These are phyloP conservation scores for Beauveria brongniartii DNA, from an alignment of 2,329 filamentous ascomycete genomes.

Conservation along the genomic window DNA sequence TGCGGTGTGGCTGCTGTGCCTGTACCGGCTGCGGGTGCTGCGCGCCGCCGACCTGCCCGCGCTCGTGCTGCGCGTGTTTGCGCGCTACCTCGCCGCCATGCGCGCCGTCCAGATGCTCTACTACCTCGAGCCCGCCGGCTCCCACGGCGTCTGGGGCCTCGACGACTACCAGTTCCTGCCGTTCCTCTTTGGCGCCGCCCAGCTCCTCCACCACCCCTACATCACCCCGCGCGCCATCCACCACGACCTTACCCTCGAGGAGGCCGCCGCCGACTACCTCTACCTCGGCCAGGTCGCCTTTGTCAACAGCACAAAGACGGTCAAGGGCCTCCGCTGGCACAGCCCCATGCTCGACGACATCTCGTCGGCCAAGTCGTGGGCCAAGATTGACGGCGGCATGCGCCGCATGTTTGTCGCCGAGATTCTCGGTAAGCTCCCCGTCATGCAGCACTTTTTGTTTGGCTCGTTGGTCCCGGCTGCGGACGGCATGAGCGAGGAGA, in stretches of 20 bases:
- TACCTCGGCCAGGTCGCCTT: slow-evolving; percentile 91
- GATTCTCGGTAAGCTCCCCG: slow-evolving; percentile 84
- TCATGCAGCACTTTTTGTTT: slow-evolving; percentile 98
- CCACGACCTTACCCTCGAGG: slow-evolving; percentile 78
- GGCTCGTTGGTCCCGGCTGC: slow-evolving; percentile 74
- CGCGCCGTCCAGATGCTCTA: slow-evolving; percentile 82
- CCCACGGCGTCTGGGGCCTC: slow-evolving; percentile 94
- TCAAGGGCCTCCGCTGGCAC: slow-evolving; percentile 91
- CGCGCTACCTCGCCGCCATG: slow-evolving; percentile 79
- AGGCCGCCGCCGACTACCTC: slow-evolving; percentile 73
- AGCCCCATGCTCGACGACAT: slow-evolving; percentile 98
- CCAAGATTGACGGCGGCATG: slow-evolving; percentile 92
- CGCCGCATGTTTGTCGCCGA: slow-evolving; percentile 92
- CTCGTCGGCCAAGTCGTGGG: slow-evolving; percentile 79
- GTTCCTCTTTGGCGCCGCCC: slow-evolving; percentile 88
- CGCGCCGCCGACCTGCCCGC: slow-evolving; percentile 58
- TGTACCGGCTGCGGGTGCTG: slow-evolving; percentile 69
- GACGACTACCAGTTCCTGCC: slow-evolving; percentile 97
- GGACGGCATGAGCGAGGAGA: slow-evolving; percentile 69
- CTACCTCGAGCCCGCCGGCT: slow-evolving; percentile 93
- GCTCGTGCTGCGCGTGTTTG: slow-evolving; percentile 70
- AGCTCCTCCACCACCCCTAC: slow-evolving; percentile 76
- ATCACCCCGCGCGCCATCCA: slow-evolving; percentile 78
- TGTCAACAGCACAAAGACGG: slow-evolving; percentile 93
- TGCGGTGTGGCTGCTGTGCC: slow-evolving; percentile 89